phyloP scores from a whole-genome alignment of 2,329 filamentous ascomycete species.

The Fusarium decemcellulare region DNA sequence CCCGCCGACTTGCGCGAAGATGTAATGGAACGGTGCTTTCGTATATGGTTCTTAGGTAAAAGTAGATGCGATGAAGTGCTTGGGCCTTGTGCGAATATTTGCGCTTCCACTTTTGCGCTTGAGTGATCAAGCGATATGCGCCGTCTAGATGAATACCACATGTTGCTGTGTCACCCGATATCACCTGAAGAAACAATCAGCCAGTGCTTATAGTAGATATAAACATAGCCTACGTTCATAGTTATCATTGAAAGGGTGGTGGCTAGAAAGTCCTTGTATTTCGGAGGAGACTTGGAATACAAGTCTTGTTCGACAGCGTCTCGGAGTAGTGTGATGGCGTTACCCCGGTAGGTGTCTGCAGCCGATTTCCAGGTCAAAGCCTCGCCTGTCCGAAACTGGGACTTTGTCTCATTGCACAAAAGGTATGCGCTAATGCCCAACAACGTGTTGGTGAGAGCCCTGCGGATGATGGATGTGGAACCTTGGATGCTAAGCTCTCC shows the following conservation, averaged over 20 bases:
- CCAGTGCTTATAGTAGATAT: no score
- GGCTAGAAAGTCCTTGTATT: not conserved
- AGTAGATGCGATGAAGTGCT: not conserved
- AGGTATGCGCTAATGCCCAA: not conserved
- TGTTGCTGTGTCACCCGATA: not conserved
- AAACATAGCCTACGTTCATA: not conserved
- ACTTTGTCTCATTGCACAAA: not conserved
- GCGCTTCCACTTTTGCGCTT: not conserved
- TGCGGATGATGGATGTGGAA: not conserved
- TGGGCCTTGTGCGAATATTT: not conserved
- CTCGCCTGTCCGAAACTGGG: not conserved
- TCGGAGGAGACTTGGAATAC: not conserved
- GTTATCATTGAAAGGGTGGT: not conserved
- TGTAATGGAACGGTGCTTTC: not conserved
- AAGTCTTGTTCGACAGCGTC: not conserved
- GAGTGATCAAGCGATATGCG: not conserved
- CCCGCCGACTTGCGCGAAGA: not conserved
- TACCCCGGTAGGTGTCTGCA: not conserved
- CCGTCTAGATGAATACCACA: not conserved
- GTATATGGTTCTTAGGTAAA: not conserved
- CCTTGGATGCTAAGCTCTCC: not conserved
- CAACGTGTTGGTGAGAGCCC: not conserved
- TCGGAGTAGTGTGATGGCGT: not conserved
- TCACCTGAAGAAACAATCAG: not conserved
- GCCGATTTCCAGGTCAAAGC: not conserved